A percentile compares a stretch with the other conserved stretches of the same genome.
phyloP scores from a whole-genome alignment of 371 early-diverging fungal genomes.

The Mucor sp. region DNA sequence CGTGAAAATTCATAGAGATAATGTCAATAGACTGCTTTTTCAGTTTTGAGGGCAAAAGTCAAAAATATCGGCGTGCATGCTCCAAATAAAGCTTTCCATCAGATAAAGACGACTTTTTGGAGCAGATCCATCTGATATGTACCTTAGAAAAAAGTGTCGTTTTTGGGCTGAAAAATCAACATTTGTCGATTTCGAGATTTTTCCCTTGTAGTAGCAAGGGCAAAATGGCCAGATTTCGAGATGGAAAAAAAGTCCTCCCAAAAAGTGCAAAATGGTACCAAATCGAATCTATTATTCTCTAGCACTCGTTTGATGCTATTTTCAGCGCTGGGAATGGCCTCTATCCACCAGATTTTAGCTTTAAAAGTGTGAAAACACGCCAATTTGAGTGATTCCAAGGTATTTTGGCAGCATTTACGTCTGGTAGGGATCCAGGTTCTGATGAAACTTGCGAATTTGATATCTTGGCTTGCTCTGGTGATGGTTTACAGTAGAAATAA shows the following conservation, averaged over 20 bases:
- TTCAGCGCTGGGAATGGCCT: neutral
- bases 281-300: neutral
- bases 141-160: neutral
- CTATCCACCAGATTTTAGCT: neutral
- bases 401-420: neutral
- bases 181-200: neutral
- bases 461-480: neutral
- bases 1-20: neutral
- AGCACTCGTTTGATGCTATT: neutral
- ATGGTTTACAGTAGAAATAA: neutral
- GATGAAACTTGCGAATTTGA: neutral
- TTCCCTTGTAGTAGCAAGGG: neutral
- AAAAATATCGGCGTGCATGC: neutral
- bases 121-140: neutral
- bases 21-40: neutral
- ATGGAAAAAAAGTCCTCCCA: neutral
- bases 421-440: neutral
- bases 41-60: neutral
- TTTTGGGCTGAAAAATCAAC: neutral
- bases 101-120: neutral
- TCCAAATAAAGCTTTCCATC: neutral
- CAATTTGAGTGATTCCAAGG: neutral
- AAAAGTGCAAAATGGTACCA: neutral
- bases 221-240: neutral
- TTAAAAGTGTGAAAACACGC: neutral